A percentile compares a stretch with the other conserved stretches of the same genome.
Evolutionary conservation across 2,329 filamentous ascomycete genomes (phyloP).

Genomic region (Eurotiales sp.): DNA sequence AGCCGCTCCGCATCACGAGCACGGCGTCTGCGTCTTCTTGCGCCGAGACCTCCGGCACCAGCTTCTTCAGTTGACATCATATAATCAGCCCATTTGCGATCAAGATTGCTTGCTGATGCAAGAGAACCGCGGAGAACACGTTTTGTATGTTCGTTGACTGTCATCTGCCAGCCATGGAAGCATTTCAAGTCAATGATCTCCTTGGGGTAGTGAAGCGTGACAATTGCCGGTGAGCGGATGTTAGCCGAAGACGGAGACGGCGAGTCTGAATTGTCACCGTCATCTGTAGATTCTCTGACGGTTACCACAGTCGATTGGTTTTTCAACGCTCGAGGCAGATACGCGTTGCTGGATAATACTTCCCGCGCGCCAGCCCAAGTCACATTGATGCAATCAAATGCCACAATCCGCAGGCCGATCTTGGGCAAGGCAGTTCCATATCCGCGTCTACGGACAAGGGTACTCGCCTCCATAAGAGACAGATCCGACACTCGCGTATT

Average conservation of each 20-base stretch:
- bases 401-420: constrained; percentile 69
- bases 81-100: constrained; percentile 88
- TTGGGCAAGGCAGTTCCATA: constrained; percentile 48
- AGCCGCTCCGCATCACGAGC: constrained; percentile 77
- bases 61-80: constrained; percentile 91
- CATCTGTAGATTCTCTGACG: constrained; percentile 27
- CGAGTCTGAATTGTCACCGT: constrained; percentile 16
- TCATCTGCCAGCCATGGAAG: constrained; percentile 93
- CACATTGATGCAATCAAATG: constrained; percentile 88
- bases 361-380: constrained; percentile 91
- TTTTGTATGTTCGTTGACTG: constrained; percentile 88
- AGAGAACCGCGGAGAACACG: constrained; percentile 76
- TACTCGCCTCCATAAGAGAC: constrained; percentile 76
- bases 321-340: constrained; percentile 55
- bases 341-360: constrained; percentile 78
- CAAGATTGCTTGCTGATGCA: constrained; percentile 69
- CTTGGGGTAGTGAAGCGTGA: constrained; percentile 54
- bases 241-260: constrained; percentile 19
- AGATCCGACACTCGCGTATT: constrained; percentile 90
- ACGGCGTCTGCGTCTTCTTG: constrained; percentile 67
- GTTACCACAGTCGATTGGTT: constrained; percentile 27
- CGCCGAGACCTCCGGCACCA: constrained; percentile 56
- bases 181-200: constrained; percentile 86
- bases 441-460: constrained; percentile 68
- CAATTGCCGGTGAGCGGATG: neutral